phyloP scores from a whole-genome alignment of 495 filamentous ascomycete species.

The Penicillium macrosclerotiorum region DNA sequence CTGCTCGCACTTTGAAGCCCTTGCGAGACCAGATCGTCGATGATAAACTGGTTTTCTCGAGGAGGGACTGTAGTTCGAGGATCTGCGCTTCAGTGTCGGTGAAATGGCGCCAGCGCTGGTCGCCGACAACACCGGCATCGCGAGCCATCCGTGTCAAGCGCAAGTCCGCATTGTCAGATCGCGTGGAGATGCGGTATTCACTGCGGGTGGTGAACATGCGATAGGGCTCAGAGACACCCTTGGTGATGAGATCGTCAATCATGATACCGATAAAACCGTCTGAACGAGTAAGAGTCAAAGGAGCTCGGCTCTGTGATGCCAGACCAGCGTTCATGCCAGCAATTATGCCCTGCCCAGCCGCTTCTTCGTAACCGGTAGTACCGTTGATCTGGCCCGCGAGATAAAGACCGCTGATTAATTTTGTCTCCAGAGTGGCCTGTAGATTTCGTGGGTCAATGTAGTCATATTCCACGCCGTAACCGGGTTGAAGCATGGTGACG shows the following conservation, averaged over 20 bases:
- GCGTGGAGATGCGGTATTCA: slow-evolving; percentile 89
- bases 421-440: slow-evolving; percentile 86
- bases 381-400: slow-evolving; percentile 98
- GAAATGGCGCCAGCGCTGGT: slow-evolving; percentile 75
- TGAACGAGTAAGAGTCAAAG: slow-evolving; percentile 69
- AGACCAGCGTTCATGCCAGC: slow-evolving; percentile 93
- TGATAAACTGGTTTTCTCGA: slow-evolving; percentile 53
- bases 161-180: slow-evolving; percentile 90
- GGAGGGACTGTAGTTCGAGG: slow-evolving; percentile 56
- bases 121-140: slow-evolving; percentile 71
- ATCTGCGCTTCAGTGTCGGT: slow-evolving; percentile 59
- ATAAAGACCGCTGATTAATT: slow-evolving; percentile 84
- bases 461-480: slow-evolving; percentile 98
- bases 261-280: slow-evolving; percentile 98
- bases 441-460: slow-evolving; percentile 93
- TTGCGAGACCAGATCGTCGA: slow-evolving; percentile 62
- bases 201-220: slow-evolving; percentile 97
- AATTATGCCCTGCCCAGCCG: slow-evolving; percentile 87
- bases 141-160: slow-evolving; percentile 80
- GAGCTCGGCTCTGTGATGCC: slow-evolving; percentile 59
- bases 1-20: slow-evolving; percentile 65
- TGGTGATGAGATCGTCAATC: slow-evolving; percentile 98
- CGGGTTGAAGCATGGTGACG: slow-evolving; percentile 89
- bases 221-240: slow-evolving; percentile 95
- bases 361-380: slow-evolving; percentile 97